These are phyloP conservation scores for Xylaria curta DNA, from an alignment of 495 filamentous ascomycete genomes.

Conservation along the genomic window DNA sequence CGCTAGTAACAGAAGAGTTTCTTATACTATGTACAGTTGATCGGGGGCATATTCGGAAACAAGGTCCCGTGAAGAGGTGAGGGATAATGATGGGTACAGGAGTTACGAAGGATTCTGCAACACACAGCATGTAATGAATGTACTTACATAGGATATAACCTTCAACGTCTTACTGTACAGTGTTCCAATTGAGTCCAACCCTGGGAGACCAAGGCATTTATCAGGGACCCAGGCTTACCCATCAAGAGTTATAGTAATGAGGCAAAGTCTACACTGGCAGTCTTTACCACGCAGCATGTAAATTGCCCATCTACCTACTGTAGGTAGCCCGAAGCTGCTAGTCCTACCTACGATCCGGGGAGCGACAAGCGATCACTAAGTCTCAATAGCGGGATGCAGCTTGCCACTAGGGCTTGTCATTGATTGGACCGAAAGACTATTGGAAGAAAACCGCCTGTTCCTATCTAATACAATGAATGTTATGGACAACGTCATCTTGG, in stretches of 20 bases:
- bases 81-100: background rate
- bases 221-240: background rate
- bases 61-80: background rate
- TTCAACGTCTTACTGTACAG: background rate
- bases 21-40: background rate
- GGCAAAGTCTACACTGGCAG: background rate
- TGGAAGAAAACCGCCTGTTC: background rate
- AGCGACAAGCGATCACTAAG: background rate
- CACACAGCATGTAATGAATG: background rate
- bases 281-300: background rate
- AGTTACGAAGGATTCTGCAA: constrained; percentile 1
- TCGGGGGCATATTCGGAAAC: background rate
- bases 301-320: background rate
- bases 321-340: background rate
- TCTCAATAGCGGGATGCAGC: constrained; percentile 23
- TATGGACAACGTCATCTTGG: constrained; percentile 1
- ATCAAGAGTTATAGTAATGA: background rate
- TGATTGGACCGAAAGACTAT: constrained; percentile 11
- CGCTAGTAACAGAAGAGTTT: background rate
- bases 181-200: background rate
- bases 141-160: background rate
- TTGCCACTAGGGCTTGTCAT: background rate
- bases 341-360: constrained; percentile 5
- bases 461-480: background rate
- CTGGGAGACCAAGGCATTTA: background rate